phyloP scores from a whole-genome alignment of 495 filamentous ascomycete genomes.

The Aspergillus bertholletiae region DNA sequence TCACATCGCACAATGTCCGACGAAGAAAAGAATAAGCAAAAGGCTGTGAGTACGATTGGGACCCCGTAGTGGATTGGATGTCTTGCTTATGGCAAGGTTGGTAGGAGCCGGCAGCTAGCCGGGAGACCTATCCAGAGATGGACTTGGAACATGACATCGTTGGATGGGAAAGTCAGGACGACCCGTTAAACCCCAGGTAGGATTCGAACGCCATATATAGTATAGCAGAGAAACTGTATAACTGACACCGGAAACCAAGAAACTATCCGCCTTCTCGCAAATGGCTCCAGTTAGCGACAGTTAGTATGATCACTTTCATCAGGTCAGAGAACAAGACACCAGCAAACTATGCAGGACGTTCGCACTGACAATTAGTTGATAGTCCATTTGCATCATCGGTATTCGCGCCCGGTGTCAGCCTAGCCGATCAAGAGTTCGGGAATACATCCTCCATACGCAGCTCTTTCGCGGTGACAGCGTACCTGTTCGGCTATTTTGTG shows the following conservation, averaged over 20 bases:
- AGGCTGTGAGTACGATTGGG: not conserved
- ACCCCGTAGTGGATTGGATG: no score
- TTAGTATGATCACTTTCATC: conserved; percentile 12
- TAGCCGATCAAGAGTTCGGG: conserved; percentile 2
- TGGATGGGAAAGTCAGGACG: conserved; percentile 13
- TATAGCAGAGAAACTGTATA: no score
- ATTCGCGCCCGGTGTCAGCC: conserved; percentile 4
- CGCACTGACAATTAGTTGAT: not conserved
- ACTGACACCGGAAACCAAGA: not conserved
- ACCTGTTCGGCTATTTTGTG: conserved; percentile 11
- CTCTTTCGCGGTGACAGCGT: conserved; percentile 6
- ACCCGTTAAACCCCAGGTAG: conserved; percentile 13
- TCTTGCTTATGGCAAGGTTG: no score
- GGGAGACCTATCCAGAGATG: conserved; percentile 5
- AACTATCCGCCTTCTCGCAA: conserved; percentile 7
- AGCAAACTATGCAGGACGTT: not conserved
- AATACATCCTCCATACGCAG: conserved; percentile 6
- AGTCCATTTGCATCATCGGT: conserved; percentile 12
- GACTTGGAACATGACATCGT: conserved; percentile 9
- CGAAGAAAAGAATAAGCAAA: not conserved
- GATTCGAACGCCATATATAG: no score
- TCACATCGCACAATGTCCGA: not conserved
- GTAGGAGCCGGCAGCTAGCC: not conserved
- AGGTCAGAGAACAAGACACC: conserved; percentile 3
- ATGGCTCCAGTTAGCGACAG: conserved; percentile 6